phyloP scores from a whole-genome alignment of 208 protist species.

The Leishmania amazonensis region DNA sequence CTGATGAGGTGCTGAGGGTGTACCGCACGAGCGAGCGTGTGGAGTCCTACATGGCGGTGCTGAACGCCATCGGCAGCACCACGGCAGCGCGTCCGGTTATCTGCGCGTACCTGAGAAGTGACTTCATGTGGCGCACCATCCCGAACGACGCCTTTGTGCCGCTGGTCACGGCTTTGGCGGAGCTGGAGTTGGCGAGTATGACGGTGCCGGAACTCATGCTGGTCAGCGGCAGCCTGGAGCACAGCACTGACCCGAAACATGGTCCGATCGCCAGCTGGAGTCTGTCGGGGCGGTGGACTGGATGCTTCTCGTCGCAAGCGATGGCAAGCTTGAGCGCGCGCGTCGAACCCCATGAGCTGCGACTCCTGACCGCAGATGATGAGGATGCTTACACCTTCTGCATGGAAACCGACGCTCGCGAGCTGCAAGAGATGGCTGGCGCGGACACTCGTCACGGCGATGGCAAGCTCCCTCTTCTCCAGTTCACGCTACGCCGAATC shows the following conservation, averaged over 20 bases:
- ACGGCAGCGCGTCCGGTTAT: background rate
- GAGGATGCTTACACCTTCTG: background rate
- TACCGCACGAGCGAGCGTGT: background rate
- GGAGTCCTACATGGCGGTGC: slow-evolving; percentile 7
- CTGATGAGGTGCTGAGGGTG: slow-evolving; percentile 4
- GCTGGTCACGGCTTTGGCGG: background rate
- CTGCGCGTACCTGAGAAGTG: background rate
- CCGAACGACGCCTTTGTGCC: background rate
- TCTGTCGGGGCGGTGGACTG: background rate
- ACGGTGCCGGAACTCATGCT: background rate
- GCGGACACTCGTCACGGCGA: background rate
- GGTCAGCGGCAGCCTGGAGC: background rate
- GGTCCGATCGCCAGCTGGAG: background rate
- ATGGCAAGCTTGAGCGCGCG: slow-evolving; percentile 1
- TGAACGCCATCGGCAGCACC: background rate
- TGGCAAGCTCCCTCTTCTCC: background rate
- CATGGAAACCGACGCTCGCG: background rate
- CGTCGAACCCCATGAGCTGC: slow-evolving; percentile 3
- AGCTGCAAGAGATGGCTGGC: background rate
- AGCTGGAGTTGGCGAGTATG: background rate
- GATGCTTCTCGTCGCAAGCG: background rate
- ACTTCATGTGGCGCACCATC: background rate
- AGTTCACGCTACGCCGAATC: slow-evolving; percentile 2
- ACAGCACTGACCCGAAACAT: background rate
- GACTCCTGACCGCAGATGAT: slow-evolving; percentile 3